These are phyloP conservation scores for Kodamaea derodonti DNA, from an alignment of 1,139 yeast genomes.

Conservation along the genomic window DNA sequence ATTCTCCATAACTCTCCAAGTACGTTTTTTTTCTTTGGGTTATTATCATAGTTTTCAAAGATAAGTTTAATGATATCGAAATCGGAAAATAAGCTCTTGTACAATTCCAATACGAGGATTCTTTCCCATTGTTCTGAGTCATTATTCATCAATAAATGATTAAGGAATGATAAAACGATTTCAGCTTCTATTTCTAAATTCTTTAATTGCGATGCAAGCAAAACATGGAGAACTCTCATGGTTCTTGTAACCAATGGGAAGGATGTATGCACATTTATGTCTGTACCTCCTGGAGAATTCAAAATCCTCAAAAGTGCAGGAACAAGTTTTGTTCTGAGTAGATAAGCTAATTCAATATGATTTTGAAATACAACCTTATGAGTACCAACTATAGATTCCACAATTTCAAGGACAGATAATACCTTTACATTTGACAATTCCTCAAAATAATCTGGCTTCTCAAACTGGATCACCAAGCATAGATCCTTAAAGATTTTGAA, in stretches of 20 bases:
- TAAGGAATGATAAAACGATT: conserved; percentile 68
- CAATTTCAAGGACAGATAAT: conserved; percentile 71
- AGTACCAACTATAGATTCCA: conserved; percentile 63
- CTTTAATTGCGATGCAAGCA: conserved; percentile 57
- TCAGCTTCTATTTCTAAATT: conserved; percentile 74
- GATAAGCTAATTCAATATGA: conserved; percentile 61
- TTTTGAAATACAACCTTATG: conserved; percentile 53
- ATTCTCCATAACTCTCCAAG: conserved; percentile 55
- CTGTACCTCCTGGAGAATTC: conserved; percentile 25
- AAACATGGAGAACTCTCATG: conserved; percentile 60
- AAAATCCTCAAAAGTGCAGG: conserved; percentile 72
- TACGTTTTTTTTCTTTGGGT: conserved; percentile 54
- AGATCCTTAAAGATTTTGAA: conserved; percentile 66
- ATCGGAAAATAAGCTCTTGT: conserved; percentile 57
- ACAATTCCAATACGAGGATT: conserved; percentile 67
- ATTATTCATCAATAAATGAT: conserved; percentile 52
- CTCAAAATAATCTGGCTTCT: conserved; percentile 47
- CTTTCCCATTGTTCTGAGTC: conserved; percentile 57
- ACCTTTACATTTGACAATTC: conserved; percentile 50
- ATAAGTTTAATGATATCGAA: conserved; percentile 48
- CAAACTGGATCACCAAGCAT: conserved; percentile 62
- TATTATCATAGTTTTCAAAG: conserved; percentile 61
- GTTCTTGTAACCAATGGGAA: conserved; percentile 73
- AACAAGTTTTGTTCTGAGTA: conserved; percentile 63
- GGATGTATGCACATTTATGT: conserved; percentile 10